A percentile compares a stretch with the other conserved stretches of the same genome.
Evolutionary conservation across 2,329 filamentous ascomycete genomes (phyloP).

Genomic region (Neofusicoccum umdonicola): DNA sequence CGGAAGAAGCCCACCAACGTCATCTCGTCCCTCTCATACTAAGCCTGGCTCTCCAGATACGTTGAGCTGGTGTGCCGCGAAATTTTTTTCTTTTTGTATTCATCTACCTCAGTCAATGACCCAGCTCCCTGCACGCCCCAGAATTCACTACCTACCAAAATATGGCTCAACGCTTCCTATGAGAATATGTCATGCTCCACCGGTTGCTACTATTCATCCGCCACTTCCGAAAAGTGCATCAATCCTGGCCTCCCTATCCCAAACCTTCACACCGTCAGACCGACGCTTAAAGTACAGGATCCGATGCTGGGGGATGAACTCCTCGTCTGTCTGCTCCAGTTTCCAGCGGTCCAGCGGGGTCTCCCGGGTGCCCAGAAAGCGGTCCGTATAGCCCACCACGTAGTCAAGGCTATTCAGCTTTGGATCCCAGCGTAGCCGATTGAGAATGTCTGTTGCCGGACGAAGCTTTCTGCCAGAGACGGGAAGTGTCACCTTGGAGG

Average conservation of each 20-base stretch:
- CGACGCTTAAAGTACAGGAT: slow-evolving; percentile 30
- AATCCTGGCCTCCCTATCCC: slow-evolving; percentile 49
- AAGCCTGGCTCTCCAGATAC: too few species aligned
- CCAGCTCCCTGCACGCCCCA: too few species aligned
- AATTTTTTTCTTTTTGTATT: too few species aligned
- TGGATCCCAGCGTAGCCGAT: slow-evolving; percentile 44
- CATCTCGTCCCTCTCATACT: too few species aligned
- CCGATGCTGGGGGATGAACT: slow-evolving; percentile 52
- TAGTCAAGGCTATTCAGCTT: slow-evolving; percentile 30
- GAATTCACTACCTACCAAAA: too few species aligned
- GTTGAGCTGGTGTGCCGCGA: too few species aligned
- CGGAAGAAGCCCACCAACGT: too few species aligned
- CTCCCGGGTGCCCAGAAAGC: slow-evolving; percentile 46
- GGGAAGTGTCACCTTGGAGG: not conserved
- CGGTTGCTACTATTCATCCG: too few species aligned
- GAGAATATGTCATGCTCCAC: too few species aligned
- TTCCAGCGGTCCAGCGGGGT: slow-evolving; percentile 45
- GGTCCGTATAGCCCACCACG: slow-evolving; percentile 48
- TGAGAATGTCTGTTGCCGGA: slow-evolving; percentile 36
- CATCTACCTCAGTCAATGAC: too few species aligned
- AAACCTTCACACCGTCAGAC: slow-evolving; percentile 41
- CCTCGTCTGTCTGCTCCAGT: slow-evolving; percentile 47
- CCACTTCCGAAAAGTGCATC: slow-evolving; percentile 40
- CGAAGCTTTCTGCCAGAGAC: slow-evolving; percentile 16
- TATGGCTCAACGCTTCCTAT: too few species aligned